Conservation (phyloP, 768 basidiomycete genomes). For the Amanita jacksonii region DNA sequence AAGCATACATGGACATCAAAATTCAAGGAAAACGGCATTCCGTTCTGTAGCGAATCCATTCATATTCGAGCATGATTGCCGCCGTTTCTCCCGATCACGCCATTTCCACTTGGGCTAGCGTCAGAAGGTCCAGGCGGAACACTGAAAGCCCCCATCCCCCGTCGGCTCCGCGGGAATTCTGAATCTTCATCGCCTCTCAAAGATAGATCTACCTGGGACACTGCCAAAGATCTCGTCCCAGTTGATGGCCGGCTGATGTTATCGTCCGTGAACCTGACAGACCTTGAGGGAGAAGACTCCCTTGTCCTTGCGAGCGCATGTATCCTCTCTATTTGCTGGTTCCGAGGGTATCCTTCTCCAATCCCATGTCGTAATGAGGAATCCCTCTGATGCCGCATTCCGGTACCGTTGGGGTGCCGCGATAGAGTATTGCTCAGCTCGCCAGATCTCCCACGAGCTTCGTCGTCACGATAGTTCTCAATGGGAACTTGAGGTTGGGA, state of each 20-base stretch:
- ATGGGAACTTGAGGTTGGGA: not conserved
- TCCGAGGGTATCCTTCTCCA: constrained; percentile 18
- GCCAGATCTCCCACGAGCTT: constrained; percentile 1
- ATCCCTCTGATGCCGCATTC: constrained; percentile 7
- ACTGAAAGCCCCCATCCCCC: not conserved
- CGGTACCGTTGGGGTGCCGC: constrained; percentile 5
- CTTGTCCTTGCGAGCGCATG: constrained; percentile 23
- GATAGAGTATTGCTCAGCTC: not conserved
- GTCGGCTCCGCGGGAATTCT: not conserved
- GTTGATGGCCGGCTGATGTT: not conserved
- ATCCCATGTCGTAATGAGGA: constrained; percentile 14
- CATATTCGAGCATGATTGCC: no score
- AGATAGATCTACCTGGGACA: not conserved
- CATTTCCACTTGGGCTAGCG: not conserved
- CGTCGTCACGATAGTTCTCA: constrained; percentile 3
- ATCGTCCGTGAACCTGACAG: constrained; percentile 31
- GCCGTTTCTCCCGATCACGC: no score
- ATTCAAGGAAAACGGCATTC: no score
- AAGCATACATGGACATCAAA: no score
- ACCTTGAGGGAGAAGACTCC: constrained; percentile 36
- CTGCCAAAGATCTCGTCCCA: not conserved
- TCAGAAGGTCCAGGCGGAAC: not conserved
- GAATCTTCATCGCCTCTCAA: not conserved
- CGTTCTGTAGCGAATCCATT: no score
- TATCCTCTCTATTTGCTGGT: constrained; percentile 25